These are phyloP conservation scores for Diaporthe velutina DNA, from an alignment of 2,329 filamentous ascomycete genomes.

Conservation along the genomic window DNA sequence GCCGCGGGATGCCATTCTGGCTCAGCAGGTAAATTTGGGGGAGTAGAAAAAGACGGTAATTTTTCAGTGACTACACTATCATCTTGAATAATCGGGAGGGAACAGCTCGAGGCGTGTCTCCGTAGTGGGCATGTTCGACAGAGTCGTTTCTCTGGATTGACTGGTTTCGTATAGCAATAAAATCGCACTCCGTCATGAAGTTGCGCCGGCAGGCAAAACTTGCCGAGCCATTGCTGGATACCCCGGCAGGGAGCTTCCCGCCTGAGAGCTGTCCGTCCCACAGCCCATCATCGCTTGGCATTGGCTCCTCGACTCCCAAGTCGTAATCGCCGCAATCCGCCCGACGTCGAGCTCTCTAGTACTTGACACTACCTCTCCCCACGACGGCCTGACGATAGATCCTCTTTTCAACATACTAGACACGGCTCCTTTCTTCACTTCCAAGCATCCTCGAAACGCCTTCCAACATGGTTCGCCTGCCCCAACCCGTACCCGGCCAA, in stretches of 20 bases:
- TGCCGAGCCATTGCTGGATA: neutral
- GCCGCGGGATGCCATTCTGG: conserved; percentile 81
- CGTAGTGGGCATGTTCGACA: neutral
- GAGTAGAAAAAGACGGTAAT: neutral
- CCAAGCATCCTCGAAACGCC: neutral
- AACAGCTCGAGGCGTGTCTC: neutral
- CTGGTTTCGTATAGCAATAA: neutral
- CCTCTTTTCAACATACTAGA: neutral
- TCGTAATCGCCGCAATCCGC: conserved; percentile 30
- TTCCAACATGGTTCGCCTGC: conserved; percentile 40
- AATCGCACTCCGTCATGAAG: conserved; percentile 31
- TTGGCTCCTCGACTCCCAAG: conserved; percentile 14
- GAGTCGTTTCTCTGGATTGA: too few species aligned
- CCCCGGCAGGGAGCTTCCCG: conserved; percentile 34
- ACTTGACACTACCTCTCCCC: neutral
- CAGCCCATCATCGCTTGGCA: conserved; percentile 37
- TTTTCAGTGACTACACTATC: conserved; percentile 6
- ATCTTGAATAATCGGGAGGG: neutral
- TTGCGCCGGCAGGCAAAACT: conserved; percentile 30
- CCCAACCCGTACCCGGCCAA: neutral
- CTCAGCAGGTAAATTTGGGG: neutral
- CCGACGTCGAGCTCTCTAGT: neutral
- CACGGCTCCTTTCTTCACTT: too few species aligned
- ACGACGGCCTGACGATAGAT: conserved; percentile 4
- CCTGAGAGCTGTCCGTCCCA: conserved; percentile 28